These are phyloP conservation scores for Malassezia pachydermatis DNA, from an alignment of 1,284 basidiomycete genomes.

Conservation along the genomic window DNA sequence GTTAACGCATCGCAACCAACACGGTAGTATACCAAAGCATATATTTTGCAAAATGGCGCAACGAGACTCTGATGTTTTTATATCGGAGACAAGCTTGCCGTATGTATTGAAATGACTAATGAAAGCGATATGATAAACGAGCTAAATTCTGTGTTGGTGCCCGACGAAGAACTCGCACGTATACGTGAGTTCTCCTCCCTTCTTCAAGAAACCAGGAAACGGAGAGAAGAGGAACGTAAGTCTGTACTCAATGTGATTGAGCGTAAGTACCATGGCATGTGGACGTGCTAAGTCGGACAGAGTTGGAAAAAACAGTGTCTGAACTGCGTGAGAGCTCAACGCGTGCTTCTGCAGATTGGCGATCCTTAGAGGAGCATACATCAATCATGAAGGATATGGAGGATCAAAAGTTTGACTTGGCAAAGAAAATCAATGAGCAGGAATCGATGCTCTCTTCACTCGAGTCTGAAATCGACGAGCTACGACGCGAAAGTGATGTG, in stretches of 20 bases:
- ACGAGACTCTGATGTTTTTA: not conserved
- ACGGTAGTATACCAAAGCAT: not conserved
- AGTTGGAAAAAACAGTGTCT: conserved; percentile 18
- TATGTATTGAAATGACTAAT: conserved; percentile 1
- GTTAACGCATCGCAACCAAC: not conserved
- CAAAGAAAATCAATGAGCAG: conserved; percentile 37
- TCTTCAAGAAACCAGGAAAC: not conserved
- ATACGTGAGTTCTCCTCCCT: conserved; percentile 1
- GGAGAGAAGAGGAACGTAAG: conserved; percentile 3
- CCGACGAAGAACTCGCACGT: conserved; percentile 14
- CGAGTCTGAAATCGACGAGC: conserved; percentile 25
- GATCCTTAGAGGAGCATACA: conserved; percentile 22
- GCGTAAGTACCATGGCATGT: not conserved
- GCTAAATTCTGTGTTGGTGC: conserved; percentile 13
- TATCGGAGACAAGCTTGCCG: conserved; percentile 16
- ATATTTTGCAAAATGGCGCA: conserved; percentile 3
- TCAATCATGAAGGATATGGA: conserved; percentile 28
- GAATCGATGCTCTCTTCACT: conserved; percentile 24
- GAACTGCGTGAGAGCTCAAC: conserved; percentile 27
- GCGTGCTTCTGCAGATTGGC: conserved; percentile 31
- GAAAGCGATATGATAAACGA: conserved; percentile 17
- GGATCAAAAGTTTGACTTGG: conserved; percentile 35
- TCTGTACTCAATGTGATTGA: not conserved
- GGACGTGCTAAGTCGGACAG: conserved; percentile 4
- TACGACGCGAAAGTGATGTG: conserved; percentile 23